Evolutionary conservation across 306 rosid genomes (phyloP), one percentile per base, ranked within the genome.

Genomic region (Prunus fruticosa): DNA sequence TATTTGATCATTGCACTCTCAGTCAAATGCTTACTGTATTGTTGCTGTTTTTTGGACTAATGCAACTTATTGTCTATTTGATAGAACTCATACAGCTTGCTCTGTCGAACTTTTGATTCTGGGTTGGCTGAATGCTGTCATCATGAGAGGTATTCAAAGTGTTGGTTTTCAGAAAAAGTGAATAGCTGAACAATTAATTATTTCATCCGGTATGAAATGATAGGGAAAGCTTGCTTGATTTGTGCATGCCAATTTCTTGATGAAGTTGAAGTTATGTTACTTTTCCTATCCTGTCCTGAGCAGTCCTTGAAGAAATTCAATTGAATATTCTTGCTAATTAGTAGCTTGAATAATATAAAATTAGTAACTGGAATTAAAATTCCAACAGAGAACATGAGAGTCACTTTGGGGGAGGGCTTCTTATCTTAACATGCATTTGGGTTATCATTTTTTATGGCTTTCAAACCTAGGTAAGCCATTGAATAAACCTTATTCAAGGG

Each of bases 71-170:
- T 78, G 62, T 77, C 69, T 73, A 23, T 71, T 77, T 84, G 84
- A 84, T 84, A 94, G 97, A 94, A 90, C 76, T 85, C 97, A 3
- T 92, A 92, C 87, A 90, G 79, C 86, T 81, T 94, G 82, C 89
- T 92, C 2, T 89, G 97, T 52, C 84, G 92, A 86, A 92, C 88
- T 85, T 92, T 88, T 90, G 97, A 94, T 89, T 86, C 88, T 69
- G 95, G 96, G 68, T 30, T 88, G 88, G 97, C 93, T 53, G 96
- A 94, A 79, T 92, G 98, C 83, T 94, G 98, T 81, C 96, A 92
- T 82, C 96, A 88, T 38, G 96, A 91, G 85, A 94, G 98, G 98
- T 94, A 89, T 58, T 72, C 78, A 54, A 62, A 4, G 15, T 20
- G 46, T 28, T 75, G 28, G 63, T 32, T 75, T 64, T 10, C 25